Evolutionary conservation across 2,329 filamentous ascomycete species (phyloP).

Genomic region (Penicillium frequentans): DNA sequence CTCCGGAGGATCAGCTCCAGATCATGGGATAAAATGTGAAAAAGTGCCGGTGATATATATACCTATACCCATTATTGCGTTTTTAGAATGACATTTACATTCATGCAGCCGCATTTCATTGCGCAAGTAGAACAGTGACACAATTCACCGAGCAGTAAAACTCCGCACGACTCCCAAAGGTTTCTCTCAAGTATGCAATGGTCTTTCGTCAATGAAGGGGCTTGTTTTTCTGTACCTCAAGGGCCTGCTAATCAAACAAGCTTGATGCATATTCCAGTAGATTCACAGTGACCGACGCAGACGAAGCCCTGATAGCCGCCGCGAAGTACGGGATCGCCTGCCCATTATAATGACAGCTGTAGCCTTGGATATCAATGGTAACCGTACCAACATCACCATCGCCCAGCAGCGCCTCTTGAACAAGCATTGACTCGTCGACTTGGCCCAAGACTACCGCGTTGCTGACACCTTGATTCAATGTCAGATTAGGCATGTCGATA

Average conservation of each 20-base stretch:
- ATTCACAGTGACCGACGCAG: slow-evolving; percentile 17
- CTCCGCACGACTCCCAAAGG: too few relatives aligned
- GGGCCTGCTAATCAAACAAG: slow-evolving; percentile 1
- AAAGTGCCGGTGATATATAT: not conserved
- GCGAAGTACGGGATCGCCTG: slow-evolving; percentile 27
- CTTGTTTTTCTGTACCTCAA: not conserved
- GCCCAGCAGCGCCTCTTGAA: slow-evolving; percentile 18
- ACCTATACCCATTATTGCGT: not conserved
- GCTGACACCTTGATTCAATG: slow-evolving; percentile 12
- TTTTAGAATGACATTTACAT: not conserved
- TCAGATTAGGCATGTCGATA: slow-evolving; percentile 23
- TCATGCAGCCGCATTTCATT: not conserved
- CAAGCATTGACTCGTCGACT: slow-evolving; percentile 19
- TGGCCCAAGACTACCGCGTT: slow-evolving; percentile 16
- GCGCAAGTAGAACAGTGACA: not conserved
- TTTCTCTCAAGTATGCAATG: not conserved
- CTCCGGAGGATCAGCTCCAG: slow-evolving; percentile 86
- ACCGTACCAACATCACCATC: slow-evolving; percentile 19
- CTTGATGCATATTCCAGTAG: slow-evolving; percentile 22
- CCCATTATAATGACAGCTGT: slow-evolving; percentile 27
- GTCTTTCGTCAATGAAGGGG: not conserved
- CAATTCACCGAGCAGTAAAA: too few relatives aligned
- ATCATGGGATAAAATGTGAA: slow-evolving; percentile 73
- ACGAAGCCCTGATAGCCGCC: slow-evolving; percentile 23
- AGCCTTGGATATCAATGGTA: slow-evolving; percentile 23